Conservation (phyloP, 768 basidiomycete species). For the Collybiopsis confluens region DNA sequence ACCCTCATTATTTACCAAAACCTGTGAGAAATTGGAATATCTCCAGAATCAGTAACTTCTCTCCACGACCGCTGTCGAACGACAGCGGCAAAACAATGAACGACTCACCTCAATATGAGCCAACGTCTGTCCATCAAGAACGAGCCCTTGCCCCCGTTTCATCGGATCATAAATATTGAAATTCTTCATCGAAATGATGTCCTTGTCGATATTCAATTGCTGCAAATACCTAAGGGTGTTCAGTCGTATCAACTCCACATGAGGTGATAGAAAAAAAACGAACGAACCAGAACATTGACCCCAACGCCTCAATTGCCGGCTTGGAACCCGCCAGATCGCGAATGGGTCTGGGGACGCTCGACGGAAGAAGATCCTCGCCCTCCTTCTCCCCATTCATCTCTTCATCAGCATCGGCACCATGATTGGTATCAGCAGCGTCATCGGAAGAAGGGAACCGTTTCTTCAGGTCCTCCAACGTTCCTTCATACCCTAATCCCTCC, state of each 20-base stretch:
- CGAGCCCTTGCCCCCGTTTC: conserved; percentile 78
- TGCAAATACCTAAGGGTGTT: conserved; percentile 63
- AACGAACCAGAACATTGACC: conserved; percentile 84
- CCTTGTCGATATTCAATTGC: conserved; percentile 93
- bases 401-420: conserved; percentile 32
- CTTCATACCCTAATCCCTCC: conserved; percentile 78
- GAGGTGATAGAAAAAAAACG: background rate
- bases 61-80: background rate
- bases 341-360: conserved; percentile 66
- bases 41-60: background rate
- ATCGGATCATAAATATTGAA: conserved; percentile 98
- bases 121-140: conserved; percentile 91
- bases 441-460: conserved; percentile 51
- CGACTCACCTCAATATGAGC: conserved; percentile 82
- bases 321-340: conserved; percentile 62
- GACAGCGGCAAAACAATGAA: conserved; percentile 6
- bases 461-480: conserved; percentile 65
- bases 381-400: conserved; percentile 40
- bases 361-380: conserved; percentile 44
- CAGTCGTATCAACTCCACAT: background rate
- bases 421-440: conserved; percentile 41
- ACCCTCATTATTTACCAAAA: conserved; percentile 90
- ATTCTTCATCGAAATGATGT: conserved; percentile 92
- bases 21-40: conserved; percentile 30
- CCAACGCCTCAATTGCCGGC: conserved; percentile 78